phyloP scores from a whole-genome alignment of 805 yeast species.

The Osmozyma mogii region DNA sequence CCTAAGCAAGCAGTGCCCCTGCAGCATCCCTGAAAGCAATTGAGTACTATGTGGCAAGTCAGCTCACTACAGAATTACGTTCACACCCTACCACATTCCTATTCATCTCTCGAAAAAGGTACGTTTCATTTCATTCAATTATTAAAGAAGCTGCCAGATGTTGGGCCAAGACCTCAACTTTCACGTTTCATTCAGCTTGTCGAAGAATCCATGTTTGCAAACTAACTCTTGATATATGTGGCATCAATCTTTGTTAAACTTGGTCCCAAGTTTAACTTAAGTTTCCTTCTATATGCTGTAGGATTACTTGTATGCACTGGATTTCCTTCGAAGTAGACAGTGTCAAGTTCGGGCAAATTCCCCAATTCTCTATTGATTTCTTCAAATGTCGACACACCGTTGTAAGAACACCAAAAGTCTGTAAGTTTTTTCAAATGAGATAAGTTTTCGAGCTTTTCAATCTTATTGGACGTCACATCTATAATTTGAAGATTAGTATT shows the following conservation, averaged over 20 bases:
- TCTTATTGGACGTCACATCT: constrained; percentile 74
- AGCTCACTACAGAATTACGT: too few relatives aligned
- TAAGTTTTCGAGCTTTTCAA: constrained; percentile 55
- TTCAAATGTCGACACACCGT: constrained; percentile 58
- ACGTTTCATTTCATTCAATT: too few relatives aligned
- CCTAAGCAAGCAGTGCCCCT: too few relatives aligned
- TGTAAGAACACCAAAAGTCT: constrained; percentile 90
- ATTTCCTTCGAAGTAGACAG: constrained; percentile 90
- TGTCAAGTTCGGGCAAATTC: constrained; percentile 57
- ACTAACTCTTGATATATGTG: constrained; percentile 45
- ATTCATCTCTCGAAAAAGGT: too few relatives aligned
- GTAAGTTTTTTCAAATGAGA: constrained; percentile 63
- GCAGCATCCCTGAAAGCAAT: too few relatives aligned
- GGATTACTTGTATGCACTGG: constrained; percentile 70
- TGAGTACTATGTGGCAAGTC: too few relatives aligned
- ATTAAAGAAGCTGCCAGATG: too few relatives aligned
- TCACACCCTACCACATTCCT: too few relatives aligned
- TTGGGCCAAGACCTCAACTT: too few relatives aligned
- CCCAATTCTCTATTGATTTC: constrained; percentile 63
- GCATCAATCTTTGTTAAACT: constrained; percentile 85
- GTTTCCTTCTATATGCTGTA: constrained; percentile 80
- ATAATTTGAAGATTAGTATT: constrained; percentile 59
- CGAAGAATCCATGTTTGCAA: too few relatives aligned
- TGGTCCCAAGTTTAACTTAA: constrained; percentile 64
- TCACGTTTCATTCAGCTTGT: too few relatives aligned